Percentiles rank a stretch among this genome's conserved stretches.
phyloP scores from a whole-genome alignment of 2,329 filamentous ascomycete species.

The Diaporthe amygdali region DNA sequence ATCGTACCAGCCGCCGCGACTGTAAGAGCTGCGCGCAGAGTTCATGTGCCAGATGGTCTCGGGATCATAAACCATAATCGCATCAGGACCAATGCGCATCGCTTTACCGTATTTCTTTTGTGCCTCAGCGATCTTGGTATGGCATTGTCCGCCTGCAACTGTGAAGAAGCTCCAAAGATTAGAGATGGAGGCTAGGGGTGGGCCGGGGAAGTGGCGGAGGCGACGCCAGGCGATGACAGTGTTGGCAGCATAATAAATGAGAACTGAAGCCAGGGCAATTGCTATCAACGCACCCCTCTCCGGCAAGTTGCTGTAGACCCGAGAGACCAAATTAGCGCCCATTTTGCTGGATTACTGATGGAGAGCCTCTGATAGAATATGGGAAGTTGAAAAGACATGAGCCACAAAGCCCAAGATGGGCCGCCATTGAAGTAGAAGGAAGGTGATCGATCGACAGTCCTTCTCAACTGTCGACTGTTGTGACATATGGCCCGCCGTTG shows the following conservation, averaged over 20 bases:
- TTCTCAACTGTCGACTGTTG: background rate
- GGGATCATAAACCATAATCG: conserved; percentile 32
- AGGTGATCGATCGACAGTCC: background rate
- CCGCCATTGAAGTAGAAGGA: background rate
- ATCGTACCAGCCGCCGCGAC: conserved; percentile 33
- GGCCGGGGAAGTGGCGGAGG: conserved; percentile 34
- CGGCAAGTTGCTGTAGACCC: background rate
- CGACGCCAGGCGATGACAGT: conserved; percentile 29
- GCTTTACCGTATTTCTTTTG: conserved; percentile 34
- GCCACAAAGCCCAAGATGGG: background rate
- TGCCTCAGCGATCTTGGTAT: conserved; percentile 27
- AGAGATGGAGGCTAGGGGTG: conserved; percentile 32
- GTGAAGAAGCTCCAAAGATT: conserved; percentile 33
- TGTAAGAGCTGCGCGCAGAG: conserved; percentile 33
- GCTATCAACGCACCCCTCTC: background rate
- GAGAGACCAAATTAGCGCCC: background rate
- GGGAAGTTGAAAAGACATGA: background rate
- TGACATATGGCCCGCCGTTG: background rate
- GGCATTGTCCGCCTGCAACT: conserved; percentile 28
- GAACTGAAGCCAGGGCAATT: background rate
- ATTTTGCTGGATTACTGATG: background rate
- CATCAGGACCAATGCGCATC: conserved; percentile 35
- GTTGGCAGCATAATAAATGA: background rate
- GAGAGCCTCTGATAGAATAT: background rate
- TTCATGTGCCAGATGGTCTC: conserved; percentile 34